Evolutionary conservation across 805 yeast species (phyloP).

Genomic region (Candida tammaniensis): DNA sequence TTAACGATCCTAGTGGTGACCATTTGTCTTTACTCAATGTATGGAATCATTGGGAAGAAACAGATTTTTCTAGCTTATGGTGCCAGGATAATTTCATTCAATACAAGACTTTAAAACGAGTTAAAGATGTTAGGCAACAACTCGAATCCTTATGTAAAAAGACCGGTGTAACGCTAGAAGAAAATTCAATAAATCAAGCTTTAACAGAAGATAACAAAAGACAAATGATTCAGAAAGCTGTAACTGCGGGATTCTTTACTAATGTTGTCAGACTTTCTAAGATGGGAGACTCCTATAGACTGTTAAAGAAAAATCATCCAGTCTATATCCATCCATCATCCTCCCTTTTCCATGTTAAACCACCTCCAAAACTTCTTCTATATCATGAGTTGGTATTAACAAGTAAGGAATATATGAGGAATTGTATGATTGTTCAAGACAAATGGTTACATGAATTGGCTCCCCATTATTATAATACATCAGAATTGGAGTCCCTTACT

Average conservation of each 20-base stretch:
- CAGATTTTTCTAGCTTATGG: constrained; percentile 72
- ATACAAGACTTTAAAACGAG: constrained; percentile 66
- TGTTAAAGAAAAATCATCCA: constrained; percentile 64
- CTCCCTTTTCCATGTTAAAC: constrained; percentile 57
- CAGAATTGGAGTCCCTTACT: constrained; percentile 28
- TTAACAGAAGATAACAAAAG: constrained; percentile 11
- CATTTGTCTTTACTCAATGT: constrained; percentile 73
- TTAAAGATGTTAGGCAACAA: constrained; percentile 69
- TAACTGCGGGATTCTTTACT: constrained; percentile 68
- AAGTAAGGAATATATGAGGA: constrained; percentile 83
- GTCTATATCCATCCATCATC: constrained; percentile 88
- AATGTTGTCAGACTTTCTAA: constrained; percentile 59
- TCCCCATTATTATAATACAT: constrained; percentile 49
- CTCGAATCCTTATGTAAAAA: constrained; percentile 57
- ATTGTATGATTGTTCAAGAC: constrained; percentile 70
- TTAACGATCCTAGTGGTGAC: constrained; percentile 64
- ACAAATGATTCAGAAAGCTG: constrained; percentile 45
- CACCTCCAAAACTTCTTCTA: constrained; percentile 70
- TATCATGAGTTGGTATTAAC: constrained; percentile 86
- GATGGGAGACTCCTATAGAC: constrained; percentile 66
- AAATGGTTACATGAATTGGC: constrained; percentile 74
- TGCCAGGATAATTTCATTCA: constrained; percentile 82
- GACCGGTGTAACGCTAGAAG: background rate
- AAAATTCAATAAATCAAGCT: constrained; percentile 8
- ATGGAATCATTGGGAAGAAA: constrained; percentile 72